These are phyloP conservation scores for Biscutella laevigata DNA, from an alignment of 441 rosid species.

Conservation along the genomic window DNA sequence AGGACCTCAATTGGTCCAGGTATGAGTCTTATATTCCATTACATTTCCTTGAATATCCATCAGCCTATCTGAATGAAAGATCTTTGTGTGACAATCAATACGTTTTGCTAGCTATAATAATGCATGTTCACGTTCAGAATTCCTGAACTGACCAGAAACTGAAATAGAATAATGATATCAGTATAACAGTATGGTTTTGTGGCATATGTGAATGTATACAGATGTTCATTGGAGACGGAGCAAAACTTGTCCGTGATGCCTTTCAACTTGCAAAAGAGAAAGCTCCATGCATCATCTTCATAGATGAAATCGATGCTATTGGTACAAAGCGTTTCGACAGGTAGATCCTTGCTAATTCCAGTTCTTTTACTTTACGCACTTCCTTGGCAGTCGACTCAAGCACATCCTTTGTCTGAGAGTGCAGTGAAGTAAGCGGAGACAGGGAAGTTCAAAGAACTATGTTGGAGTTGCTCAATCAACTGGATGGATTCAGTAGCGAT, in stretches of 20 bases:
- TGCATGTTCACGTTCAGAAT: too few relatives aligned
- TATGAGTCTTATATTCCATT: conserved; percentile 13
- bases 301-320: conserved; percentile 95
- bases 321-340: conserved; percentile 97
- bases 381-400: neutral
- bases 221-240: conserved; percentile 99
- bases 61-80: neutral
- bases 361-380: neutral
- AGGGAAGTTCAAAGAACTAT: conserved; percentile 85
- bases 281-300: conserved; percentile 95
- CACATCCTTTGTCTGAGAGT: conserved; percentile 17
- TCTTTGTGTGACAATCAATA: neutral
- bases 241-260: conserved; percentile 96
- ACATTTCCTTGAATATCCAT: neutral
- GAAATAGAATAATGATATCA: too few relatives aligned
- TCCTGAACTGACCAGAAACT: too few relatives aligned
- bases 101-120: neutral
- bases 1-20: conserved; percentile 87
- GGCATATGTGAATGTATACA: conserved; percentile 23
- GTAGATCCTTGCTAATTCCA: conserved; percentile 23
- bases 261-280: conserved; percentile 97
- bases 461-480: conserved; percentile 82
- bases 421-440: conserved; percentile 88
- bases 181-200: too few relatives aligned
- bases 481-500: conserved; percentile 83